These are phyloP conservation scores for Dispira parvispora DNA, from an alignment of 192 early-diverging fungal species.

Conservation along the genomic window DNA sequence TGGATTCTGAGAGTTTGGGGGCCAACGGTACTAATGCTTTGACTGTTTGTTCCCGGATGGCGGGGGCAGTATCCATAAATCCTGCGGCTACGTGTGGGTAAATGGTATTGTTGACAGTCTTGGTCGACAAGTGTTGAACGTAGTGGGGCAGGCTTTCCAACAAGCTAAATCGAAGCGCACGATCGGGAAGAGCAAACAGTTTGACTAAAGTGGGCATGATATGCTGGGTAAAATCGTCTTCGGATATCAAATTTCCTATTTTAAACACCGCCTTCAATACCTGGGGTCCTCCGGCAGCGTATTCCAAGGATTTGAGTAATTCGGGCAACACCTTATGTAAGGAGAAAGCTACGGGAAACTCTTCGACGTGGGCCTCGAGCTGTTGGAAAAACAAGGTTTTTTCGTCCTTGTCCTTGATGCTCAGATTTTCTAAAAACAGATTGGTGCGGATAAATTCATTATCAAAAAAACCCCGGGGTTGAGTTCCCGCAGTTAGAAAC, in stretches of 20 bases:
- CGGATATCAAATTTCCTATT: constrained; percentile 52
- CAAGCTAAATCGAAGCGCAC: constrained; percentile 67
- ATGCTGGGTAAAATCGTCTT: constrained; percentile 53
- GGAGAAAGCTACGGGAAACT: constrained; percentile 68
- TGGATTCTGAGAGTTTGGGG: constrained; percentile 36
- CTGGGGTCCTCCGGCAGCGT: constrained; percentile 57
- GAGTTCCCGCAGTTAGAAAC: constrained; percentile 50
- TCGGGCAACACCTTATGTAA: constrained; percentile 90
- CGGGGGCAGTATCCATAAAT: constrained; percentile 70
- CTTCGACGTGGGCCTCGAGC: constrained; percentile 48
- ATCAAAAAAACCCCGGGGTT: constrained; percentile 53
- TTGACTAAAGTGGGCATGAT: constrained; percentile 60
- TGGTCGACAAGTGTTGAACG: constrained; percentile 46
- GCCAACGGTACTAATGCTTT: constrained; percentile 64
- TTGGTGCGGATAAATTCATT: constrained; percentile 69
- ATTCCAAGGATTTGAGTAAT: constrained; percentile 67
- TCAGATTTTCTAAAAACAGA: constrained; percentile 80
- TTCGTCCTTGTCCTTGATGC: constrained; percentile 75
- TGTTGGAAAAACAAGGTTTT: constrained; percentile 67
- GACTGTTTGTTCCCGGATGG: constrained; percentile 83
- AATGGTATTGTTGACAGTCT: constrained; percentile 60
- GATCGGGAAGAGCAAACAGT: constrained; percentile 77
- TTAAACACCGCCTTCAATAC: constrained; percentile 66
- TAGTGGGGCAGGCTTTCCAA: constrained; percentile 65
- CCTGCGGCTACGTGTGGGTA: constrained; percentile 78